A percentile compares a stretch with the other conserved stretches of the same genome.
These are phyloP conservation scores for Coemansia sp. DNA, from an alignment of 192 early-diverging fungal species.

Conservation along the genomic window DNA sequence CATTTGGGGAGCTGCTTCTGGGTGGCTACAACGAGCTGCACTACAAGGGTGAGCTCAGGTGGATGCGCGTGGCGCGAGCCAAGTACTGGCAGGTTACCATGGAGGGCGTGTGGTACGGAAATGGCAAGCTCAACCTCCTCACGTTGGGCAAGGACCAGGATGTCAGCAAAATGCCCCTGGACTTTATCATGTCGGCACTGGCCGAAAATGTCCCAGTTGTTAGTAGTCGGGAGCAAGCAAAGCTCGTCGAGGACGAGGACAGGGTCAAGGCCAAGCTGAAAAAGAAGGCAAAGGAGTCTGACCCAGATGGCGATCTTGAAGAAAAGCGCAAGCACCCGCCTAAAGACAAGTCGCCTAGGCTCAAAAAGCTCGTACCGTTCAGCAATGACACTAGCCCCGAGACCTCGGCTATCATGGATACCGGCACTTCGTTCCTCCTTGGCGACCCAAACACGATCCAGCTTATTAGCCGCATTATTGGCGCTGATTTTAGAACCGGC, in stretches of 20 bases:
- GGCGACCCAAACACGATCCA: slow-evolving; percentile 47
- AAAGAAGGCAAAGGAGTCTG: slow-evolving; percentile 29
- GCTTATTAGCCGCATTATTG: slow-evolving; percentile 54
- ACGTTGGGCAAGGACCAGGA: slow-evolving; percentile 46
- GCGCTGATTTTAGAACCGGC: slow-evolving; percentile 48
- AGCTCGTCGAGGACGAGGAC: slow-evolving; percentile 16
- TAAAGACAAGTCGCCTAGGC: slow-evolving; percentile 33
- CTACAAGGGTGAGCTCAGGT: slow-evolving; percentile 57
- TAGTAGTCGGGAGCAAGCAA: slow-evolving; percentile 1
- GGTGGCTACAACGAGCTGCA: slow-evolving; percentile 56
- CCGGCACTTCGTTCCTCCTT: slow-evolving; percentile 49
- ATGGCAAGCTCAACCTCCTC: slow-evolving; percentile 47
- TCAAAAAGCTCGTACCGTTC: slow-evolving; percentile 43
- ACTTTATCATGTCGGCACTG: slow-evolving; percentile 20
- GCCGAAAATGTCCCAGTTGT: slow-evolving; percentile 15
- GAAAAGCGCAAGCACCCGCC: slow-evolving; percentile 27
- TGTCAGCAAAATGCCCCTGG: slow-evolving; percentile 31
- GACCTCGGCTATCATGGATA: slow-evolving; percentile 52
- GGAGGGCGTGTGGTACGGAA: slow-evolving; percentile 51
- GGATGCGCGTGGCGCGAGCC: slow-evolving; percentile 54
- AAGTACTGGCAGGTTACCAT: slow-evolving; percentile 62
- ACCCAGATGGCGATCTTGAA: slow-evolving; percentile 28
- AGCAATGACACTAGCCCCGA: slow-evolving; percentile 20
- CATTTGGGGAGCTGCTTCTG: slow-evolving; percentile 50
- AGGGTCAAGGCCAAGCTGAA: slow-evolving; percentile 15